A percentile compares a stretch with the other conserved stretches of the same genome.
phyloP scores from a whole-genome alignment of 2,329 filamentous ascomycete species.

The Sporothrix mexicana region DNA sequence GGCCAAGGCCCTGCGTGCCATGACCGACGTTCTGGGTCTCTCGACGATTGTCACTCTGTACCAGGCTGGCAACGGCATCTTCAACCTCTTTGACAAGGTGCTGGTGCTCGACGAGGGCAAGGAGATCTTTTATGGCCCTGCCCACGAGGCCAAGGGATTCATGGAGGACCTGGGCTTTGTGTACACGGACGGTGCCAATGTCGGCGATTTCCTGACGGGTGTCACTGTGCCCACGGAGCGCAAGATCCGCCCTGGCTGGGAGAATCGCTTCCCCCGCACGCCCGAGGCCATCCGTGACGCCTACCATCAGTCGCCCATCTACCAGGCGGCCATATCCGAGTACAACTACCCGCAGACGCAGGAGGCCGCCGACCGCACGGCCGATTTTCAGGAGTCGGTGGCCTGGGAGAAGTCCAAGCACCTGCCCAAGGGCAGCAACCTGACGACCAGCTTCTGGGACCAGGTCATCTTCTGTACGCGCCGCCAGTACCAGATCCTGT shows the following conservation, averaged over 20 bases:
- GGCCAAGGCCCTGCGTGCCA: slow-evolving; percentile 69
- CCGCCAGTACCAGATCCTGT: slow-evolving; percentile 79
- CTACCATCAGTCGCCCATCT: slow-evolving; percentile 63
- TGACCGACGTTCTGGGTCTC: slow-evolving; percentile 81
- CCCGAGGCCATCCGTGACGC: slow-evolving; percentile 68
- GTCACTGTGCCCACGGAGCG: slow-evolving; percentile 79
- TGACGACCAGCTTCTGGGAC: slow-evolving; percentile 65
- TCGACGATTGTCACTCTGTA: slow-evolving; percentile 84
- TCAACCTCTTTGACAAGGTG: slow-evolving; percentile 81
- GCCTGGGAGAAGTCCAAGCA: slow-evolving; percentile 50
- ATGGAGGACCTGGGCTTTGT: slow-evolving; percentile 79
- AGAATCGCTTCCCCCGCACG: slow-evolving; percentile 68
- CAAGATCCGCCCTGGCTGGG: slow-evolving; percentile 69
- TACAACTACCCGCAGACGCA: slow-evolving; percentile 62
- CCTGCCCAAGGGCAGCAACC: slow-evolving; percentile 57
- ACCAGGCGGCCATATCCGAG: slow-evolving; percentile 58
- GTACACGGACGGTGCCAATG: slow-evolving; percentile 73
- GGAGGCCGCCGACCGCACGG: slow-evolving; percentile 55
- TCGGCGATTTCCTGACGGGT: slow-evolving; percentile 79
- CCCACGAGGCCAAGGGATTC: slow-evolving; percentile 70
- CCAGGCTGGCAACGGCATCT: slow-evolving; percentile 83
- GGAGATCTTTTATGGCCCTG: slow-evolving; percentile 77
- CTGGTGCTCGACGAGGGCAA: slow-evolving; percentile 77
- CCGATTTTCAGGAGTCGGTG: slow-evolving; percentile 61
- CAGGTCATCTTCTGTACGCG: slow-evolving; percentile 73